A percentile compares a stretch with the other conserved stretches of the same genome.
These are phyloP conservation scores for Strigomonas culicis DNA, from an alignment of 208 protist species.

Conservation along the genomic window DNA sequence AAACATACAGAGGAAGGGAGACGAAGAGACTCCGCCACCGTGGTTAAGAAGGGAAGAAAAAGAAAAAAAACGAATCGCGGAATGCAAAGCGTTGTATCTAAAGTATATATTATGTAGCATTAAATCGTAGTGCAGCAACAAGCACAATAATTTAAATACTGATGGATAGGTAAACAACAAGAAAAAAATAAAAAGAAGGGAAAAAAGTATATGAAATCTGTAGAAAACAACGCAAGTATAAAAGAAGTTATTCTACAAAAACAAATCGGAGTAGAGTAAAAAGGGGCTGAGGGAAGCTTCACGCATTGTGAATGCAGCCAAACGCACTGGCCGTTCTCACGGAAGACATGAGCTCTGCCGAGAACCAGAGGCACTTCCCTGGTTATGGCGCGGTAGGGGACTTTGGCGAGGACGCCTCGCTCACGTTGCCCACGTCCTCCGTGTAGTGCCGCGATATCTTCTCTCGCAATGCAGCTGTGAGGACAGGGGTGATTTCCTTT, in stretches of 20 bases:
- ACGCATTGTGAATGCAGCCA: too few relatives aligned
- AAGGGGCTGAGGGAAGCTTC: not conserved
- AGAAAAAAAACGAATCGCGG: not conserved
- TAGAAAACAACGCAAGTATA: slow-evolving; percentile 8
- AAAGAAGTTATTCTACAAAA: slow-evolving; percentile 4
- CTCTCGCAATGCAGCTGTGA: slow-evolving; percentile 32
- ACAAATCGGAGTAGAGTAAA: slow-evolving; percentile 4
- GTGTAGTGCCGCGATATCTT: slow-evolving; percentile 37
- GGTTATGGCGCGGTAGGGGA: not conserved
- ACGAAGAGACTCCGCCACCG: too few relatives aligned
- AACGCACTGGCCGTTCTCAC: too few relatives aligned
- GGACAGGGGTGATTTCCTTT: slow-evolving; percentile 15
- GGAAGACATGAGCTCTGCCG: too few relatives aligned
- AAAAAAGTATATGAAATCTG: slow-evolving; percentile 10
- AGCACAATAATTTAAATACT: slow-evolving; percentile 11
- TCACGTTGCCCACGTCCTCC: too few relatives aligned
- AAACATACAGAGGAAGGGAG: too few relatives aligned
- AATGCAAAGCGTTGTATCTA: slow-evolving; percentile 1
- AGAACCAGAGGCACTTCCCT: too few relatives aligned
- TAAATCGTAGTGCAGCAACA: slow-evolving; percentile 3
- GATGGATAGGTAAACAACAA: slow-evolving; percentile 9
- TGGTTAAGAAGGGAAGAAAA: slow-evolving; percentile 6
- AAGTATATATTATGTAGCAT: slow-evolving; percentile 8
- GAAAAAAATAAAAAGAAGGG: slow-evolving; percentile 1
- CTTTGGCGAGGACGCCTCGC: not conserved